Evolutionary conservation across 1,284 basidiomycete species (phyloP).

Genomic region (Rhodotorula sp.): DNA sequence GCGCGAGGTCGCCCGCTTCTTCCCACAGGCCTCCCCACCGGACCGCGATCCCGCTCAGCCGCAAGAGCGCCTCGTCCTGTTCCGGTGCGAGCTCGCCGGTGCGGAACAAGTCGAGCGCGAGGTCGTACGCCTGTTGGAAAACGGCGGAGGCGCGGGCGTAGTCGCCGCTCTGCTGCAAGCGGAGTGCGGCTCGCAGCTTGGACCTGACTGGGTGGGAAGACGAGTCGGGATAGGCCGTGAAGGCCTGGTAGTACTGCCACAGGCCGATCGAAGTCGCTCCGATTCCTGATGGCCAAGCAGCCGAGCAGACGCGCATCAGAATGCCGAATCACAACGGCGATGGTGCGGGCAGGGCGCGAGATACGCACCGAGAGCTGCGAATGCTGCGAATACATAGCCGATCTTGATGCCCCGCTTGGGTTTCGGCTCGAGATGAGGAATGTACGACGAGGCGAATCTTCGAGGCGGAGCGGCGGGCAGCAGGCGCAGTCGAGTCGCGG

Average conservation of each 20-base stretch:
- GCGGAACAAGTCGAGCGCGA: slow-evolving; percentile 22
- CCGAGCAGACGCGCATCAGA: too few relatives aligned
- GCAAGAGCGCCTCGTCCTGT: slow-evolving; percentile 15
- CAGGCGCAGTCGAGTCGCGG: neutral
- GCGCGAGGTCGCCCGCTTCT: slow-evolving; percentile 13
- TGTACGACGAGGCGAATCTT: slow-evolving; percentile 14
- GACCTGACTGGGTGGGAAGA: slow-evolving; percentile 26
- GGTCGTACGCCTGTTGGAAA: slow-evolving; percentile 32
- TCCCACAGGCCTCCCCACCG: slow-evolving; percentile 41
- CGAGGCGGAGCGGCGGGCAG: neutral
- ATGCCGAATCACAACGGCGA: neutral
- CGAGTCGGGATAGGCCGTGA: slow-evolving; percentile 34
- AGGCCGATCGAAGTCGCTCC: slow-evolving; percentile 33
- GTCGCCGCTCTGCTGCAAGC: slow-evolving; percentile 7
- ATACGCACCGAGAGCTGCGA: slow-evolving; percentile 30
- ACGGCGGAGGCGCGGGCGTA: slow-evolving; percentile 19
- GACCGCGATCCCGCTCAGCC: slow-evolving; percentile 32
- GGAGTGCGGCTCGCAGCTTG: slow-evolving; percentile 35
- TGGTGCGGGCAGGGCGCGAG: too few relatives aligned
- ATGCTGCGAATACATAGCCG: slow-evolving; percentile 25
- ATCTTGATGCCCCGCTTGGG: slow-evolving; percentile 29
- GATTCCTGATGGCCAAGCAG: slow-evolving; percentile 18
- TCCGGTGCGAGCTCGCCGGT: slow-evolving; percentile 9
- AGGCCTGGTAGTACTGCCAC: slow-evolving; percentile 36
- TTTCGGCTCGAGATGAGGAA: slow-evolving; percentile 10